A percentile compares a stretch with the other conserved stretches of the same genome.
These are phyloP conservation scores for Solanum megistacrolobum DNA, from an alignment of 257 asterid species.

Conservation along the genomic window DNA sequence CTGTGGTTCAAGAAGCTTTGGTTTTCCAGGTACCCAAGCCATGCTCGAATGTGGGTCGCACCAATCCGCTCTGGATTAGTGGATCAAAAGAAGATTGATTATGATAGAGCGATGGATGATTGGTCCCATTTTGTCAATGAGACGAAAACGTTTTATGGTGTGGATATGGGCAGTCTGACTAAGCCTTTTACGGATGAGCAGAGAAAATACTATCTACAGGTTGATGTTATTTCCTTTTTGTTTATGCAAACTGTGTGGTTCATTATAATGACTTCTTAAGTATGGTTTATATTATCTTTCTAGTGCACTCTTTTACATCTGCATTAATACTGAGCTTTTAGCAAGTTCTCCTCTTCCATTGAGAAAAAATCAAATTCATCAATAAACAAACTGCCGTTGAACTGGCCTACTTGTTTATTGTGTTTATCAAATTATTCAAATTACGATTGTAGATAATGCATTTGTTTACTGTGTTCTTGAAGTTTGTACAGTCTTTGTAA, in stretches of 20 bases:
- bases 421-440: not conserved
- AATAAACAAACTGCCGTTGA: not conserved
- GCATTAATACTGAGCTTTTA: not conserved
- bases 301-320: not conserved
- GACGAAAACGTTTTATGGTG: conserved; percentile 65
- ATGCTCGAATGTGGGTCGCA: conserved; percentile 94
- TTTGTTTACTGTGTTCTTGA: not conserved
- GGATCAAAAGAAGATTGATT: conserved; percentile 58
- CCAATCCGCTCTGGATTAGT: conserved; percentile 70
- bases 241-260: not conserved
- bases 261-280: not conserved
- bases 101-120: conserved; percentile 55
- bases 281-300: not conserved
- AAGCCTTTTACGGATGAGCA: conserved; percentile 64
- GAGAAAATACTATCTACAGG: conserved; percentile 81
- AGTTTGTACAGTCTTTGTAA: not conserved
- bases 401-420: not conserved
- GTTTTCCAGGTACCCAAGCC: conserved; percentile 88
- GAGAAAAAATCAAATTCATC: not conserved
- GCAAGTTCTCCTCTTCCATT: not conserved
- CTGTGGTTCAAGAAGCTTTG: not conserved
- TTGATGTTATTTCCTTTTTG: conserved; percentile 6
- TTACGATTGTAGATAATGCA: not conserved
- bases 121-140: conserved; percentile 65
- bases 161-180: conserved; percentile 76